Base-by-base conservation (phyloP, 352 stramenopile species). In the Pilasporangium apinafurcum region DNA sequence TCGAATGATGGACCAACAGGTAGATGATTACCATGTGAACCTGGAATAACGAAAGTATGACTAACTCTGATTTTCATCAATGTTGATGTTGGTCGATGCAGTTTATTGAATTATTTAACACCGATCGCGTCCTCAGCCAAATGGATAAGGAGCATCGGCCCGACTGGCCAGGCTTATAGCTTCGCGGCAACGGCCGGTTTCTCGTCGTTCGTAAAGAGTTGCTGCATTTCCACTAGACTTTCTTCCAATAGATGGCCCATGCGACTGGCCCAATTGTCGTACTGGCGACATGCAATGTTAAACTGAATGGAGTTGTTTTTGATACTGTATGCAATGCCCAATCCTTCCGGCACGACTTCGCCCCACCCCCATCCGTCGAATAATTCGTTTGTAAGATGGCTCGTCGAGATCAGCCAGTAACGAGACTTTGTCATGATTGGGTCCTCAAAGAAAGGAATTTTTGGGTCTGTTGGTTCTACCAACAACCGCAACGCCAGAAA, bases 401-500 rank as follows among this genome's bases (percentile, higher is more conserved):
- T 87, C 6, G 79, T 92, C 44, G 76, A 89, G 44, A 92, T 77
- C 39, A 83, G 63, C 78, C 78, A 91, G 48, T 79, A 83, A 56
- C 73, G 75, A 22, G 75, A 67, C 26, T 53, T 69, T 18, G 57
- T 56, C 71, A 91, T 86, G 21, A 68, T 51, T 4, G 70, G 68
- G 53, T 91, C 71, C 20, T 88, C 75, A 18, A 91, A 83, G 37
- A 91, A 86, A 2, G 73, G 61, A 30, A 80, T 66, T 6, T 51
- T 46, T n/a, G n/a, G n/a, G 61, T 91, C 70, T 7, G 46, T 54
- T 5, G 63, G 53, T 28, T 69, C 40, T 16, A 87, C 51, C 17
- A 85, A 50, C 52, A 84, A 41, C 20, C 77, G 78, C 35, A 99
- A 59, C 16, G 86, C 92, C 43, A 99, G 75, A 37, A 99, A 76